Conservation (phyloP, 2,329 filamentous ascomycete genomes). For the Lasiodiplodia citricola region DNA sequence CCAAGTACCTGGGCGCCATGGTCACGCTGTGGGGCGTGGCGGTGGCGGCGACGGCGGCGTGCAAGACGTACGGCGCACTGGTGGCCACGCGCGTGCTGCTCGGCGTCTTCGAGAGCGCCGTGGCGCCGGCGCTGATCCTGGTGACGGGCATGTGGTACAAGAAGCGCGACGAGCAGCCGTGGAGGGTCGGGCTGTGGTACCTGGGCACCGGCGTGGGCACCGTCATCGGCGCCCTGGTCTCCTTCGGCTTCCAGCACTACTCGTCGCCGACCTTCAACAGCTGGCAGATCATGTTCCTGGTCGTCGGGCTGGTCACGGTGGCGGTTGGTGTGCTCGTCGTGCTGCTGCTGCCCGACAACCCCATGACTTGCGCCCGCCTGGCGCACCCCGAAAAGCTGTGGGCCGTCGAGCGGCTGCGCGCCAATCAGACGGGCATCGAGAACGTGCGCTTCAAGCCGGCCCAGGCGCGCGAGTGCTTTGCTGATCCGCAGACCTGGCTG, state of each 20-base stretch:
- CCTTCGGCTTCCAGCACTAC: conserved; percentile 45
- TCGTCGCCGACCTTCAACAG: conserved; percentile 31
- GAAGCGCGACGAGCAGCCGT: conserved; percentile 60
- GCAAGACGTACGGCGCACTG: conserved; percentile 57
- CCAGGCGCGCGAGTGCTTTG: conserved; percentile 66
- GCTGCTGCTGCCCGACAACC: conserved; percentile 49
- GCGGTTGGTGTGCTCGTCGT: conserved; percentile 40
- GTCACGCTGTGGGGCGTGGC: conserved; percentile 55
- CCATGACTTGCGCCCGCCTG: conserved; percentile 44
- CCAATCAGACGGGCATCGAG: conserved; percentile 77
- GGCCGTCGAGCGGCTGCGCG: conserved; percentile 72
- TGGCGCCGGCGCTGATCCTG: conserved; percentile 61
- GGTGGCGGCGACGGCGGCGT: conserved; percentile 55
- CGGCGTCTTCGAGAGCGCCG: conserved; percentile 60
- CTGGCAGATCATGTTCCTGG: conserved; percentile 42
- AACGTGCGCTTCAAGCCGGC: conserved; percentile 71
- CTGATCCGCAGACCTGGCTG: conserved; percentile 63
- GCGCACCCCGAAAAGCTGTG: conserved; percentile 45
- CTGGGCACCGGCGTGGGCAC: conserved; percentile 61
- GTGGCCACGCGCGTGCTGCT: conserved; percentile 57
- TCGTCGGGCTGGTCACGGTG: conserved; percentile 37
- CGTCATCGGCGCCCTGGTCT: conserved; percentile 48
- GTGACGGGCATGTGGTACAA: conserved; percentile 63
- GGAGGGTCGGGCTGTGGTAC: conserved; percentile 71
- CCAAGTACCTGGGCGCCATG: conserved; percentile 56